Conservation (phyloP, 179 eudicot species). For the Vitellaria paradoxa region DNA sequence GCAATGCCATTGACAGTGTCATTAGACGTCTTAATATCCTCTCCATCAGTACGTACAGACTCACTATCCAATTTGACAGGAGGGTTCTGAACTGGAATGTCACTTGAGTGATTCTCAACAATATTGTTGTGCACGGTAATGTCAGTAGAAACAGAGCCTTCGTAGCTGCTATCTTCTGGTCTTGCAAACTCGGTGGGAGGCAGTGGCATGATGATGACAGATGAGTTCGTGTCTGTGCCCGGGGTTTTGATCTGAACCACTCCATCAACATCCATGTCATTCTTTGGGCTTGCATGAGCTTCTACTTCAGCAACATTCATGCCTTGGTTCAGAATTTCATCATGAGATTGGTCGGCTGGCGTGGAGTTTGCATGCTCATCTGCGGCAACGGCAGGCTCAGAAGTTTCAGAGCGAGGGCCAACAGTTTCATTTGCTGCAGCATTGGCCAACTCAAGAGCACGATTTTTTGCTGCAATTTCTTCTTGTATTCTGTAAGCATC, state of each 20-base stretch:
- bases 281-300: conserved; percentile 19
- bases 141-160: conserved; percentile 11
- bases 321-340: conserved; percentile 14
- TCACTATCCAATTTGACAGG: background rate
- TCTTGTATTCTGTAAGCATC: conserved; percentile 41
- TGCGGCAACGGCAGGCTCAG: conserved; percentile 19
- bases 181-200: background rate
- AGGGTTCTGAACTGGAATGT: background rate
- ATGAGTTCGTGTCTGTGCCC: conserved; percentile 11
- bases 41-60: conserved; percentile 5
- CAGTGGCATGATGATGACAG: background rate
- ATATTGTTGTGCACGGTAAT: background rate
- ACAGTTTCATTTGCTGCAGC: conserved; percentile 24
- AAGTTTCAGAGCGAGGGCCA: conserved; percentile 20
- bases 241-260: conserved; percentile 15
- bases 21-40: conserved; percentile 1
- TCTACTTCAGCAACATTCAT: conserved; percentile 18
- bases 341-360: conserved; percentile 30
- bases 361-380: conserved; percentile 7
- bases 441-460: conserved; percentile 26
- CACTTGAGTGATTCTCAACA: background rate
- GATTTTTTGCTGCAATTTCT: conserved; percentile 49
- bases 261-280: conserved; percentile 23
- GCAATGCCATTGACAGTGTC: background rate
- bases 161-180: background rate